phyloP scores from a whole-genome alignment of 805 yeast genomes.

The Yamadazyma ubonensis region DNA sequence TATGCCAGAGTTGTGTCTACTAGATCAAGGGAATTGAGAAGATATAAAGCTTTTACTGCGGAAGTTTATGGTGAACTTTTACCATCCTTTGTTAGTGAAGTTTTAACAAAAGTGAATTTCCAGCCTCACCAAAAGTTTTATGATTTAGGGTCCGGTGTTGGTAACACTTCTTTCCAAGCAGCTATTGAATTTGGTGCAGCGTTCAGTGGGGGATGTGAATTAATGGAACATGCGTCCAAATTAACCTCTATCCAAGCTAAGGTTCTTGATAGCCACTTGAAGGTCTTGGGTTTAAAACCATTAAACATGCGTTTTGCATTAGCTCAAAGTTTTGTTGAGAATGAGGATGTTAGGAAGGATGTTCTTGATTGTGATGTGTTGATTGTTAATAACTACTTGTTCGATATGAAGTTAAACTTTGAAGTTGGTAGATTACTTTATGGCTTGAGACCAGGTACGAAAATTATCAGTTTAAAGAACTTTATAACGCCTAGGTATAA shows the following conservation, averaged over 20 bases:
- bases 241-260: conserved; percentile 59
- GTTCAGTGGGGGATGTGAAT: conserved; percentile 81
- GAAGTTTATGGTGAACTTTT: conserved; percentile 89
- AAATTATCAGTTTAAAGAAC: conserved; percentile 74
- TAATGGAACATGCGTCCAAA: conserved; percentile 78
- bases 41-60: conserved; percentile 84
- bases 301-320: conserved; percentile 59
- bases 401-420: conserved; percentile 70
- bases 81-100: conserved; percentile 71
- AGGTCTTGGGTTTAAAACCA: conserved; percentile 60
- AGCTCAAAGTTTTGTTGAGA: conserved; percentile 69
- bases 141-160: conserved; percentile 93
- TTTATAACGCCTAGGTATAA: conserved; percentile 75
- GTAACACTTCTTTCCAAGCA: conserved; percentile 87
- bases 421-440: conserved; percentile 64
- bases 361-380: conserved; percentile 68
- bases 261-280: conserved; percentile 59
- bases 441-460: conserved; percentile 69
- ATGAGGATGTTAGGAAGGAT: conserved; percentile 51
- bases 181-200: conserved; percentile 81
- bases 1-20: conserved; percentile 82
- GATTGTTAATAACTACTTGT: conserved; percentile 78
- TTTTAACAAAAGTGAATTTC: conserved; percentile 57
- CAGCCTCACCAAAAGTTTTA: conserved; percentile 59
- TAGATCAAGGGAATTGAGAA: conserved; percentile 56